phyloP scores from a whole-genome alignment of 2,329 filamentous ascomycete genomes.

The Verticillium klebahnii region DNA sequence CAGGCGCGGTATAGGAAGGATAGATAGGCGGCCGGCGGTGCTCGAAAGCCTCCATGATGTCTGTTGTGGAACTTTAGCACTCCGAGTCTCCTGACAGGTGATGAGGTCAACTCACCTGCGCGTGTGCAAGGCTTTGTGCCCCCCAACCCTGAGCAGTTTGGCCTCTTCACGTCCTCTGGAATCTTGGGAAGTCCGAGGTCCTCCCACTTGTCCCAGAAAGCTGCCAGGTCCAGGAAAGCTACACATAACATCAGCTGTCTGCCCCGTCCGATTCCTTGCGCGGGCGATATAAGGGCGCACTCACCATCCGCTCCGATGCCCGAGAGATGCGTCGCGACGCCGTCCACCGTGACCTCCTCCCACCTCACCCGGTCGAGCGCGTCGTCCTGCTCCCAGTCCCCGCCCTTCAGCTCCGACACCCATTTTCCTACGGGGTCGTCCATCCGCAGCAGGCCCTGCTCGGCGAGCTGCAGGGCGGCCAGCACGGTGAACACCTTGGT shows the following conservation, averaged over 20 bases:
- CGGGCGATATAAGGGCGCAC: background rate
- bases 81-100: too few species aligned
- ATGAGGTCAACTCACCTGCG: constrained; percentile 12
- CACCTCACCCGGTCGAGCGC: constrained; percentile 19
- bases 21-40: constrained; percentile 31
- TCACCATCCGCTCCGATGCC: constrained; percentile 34
- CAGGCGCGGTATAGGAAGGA: constrained; percentile 35
- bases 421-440: constrained; percentile 40
- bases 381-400: constrained; percentile 17
- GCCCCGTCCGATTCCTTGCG: too few species aligned
- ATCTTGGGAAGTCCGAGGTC: constrained; percentile 26
- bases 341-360: constrained; percentile 41
- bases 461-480: constrained; percentile 9
- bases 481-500: constrained; percentile 27
- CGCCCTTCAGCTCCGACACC: constrained; percentile 29
- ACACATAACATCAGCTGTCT: background rate
- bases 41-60: constrained; percentile 21
- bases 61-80: constrained; percentile 1
- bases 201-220: constrained; percentile 22
- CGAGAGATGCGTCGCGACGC: constrained; percentile 39
- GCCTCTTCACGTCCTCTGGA: constrained; percentile 18
- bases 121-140: constrained; percentile 23
- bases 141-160: constrained; percentile 28
- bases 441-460: constrained; percentile 12
- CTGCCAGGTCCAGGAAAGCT: constrained; percentile 28